These are phyloP conservation scores for Nicotiana obtusifolia DNA, from an alignment of 257 asterid genomes.

Conservation along the genomic window DNA sequence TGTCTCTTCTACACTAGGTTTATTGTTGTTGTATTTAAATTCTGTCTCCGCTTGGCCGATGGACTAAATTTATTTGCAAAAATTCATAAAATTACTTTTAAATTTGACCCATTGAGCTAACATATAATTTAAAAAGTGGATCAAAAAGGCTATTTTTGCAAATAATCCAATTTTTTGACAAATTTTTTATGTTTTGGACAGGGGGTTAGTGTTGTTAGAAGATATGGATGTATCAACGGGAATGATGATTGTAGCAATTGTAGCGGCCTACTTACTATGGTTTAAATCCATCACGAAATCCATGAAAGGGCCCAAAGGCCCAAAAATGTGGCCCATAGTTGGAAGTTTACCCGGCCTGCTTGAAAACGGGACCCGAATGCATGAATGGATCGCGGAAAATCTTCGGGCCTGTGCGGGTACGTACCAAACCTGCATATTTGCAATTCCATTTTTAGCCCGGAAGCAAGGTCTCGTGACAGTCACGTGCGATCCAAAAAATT, in stretches of 20 bases:
- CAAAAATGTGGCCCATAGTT: conserved; percentile 47
- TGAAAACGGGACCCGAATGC: conserved; percentile 34
- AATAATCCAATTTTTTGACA: too few species aligned
- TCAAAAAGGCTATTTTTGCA: neutral
- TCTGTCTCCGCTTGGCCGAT: neutral
- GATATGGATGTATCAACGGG: conserved; percentile 39
- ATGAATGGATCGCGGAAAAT: conserved; percentile 61
- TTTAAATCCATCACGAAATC: conserved; percentile 35
- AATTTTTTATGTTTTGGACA: neutral
- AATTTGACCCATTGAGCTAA: neutral
- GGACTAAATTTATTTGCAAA: neutral
- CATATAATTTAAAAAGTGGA: neutral
- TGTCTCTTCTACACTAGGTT: neutral
- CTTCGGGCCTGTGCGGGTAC: conserved; percentile 52
- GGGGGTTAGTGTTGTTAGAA: neutral
- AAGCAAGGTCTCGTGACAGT: conserved; percentile 60
- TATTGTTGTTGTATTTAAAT: neutral
- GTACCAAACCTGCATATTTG: conserved; percentile 49
- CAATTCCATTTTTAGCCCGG: conserved; percentile 46
- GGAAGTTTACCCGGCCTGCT: conserved; percentile 59
- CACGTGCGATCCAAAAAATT: conserved; percentile 58
- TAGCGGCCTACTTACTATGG: conserved; percentile 40
- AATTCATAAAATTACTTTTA: neutral
- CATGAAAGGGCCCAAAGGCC: conserved; percentile 38
- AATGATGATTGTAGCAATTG: conserved; percentile 28